Base-by-base conservation (phyloP, 768 basidiomycete genomes). In the Xerocomellus chrysenteron region DNA sequence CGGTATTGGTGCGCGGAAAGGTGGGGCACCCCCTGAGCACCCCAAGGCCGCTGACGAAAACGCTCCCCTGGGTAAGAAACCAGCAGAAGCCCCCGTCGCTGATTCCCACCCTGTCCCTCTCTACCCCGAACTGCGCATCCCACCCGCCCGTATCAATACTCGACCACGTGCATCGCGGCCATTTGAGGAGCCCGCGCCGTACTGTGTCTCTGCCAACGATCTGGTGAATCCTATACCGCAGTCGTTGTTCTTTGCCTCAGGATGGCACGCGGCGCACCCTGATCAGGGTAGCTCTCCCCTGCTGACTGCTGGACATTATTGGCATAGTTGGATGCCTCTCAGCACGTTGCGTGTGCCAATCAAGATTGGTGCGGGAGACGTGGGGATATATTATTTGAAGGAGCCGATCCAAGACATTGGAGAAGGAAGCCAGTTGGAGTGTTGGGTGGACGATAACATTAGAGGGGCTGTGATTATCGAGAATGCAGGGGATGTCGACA, bases 381-480 rank as follows among this genome's bases (percentile, higher is more conserved):
- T 99, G 40, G 94, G 90, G 37, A 79, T 99, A 10, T 98, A 98
- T 74, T 97, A 86, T 73, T 57, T 98, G 33, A 82, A 82, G 69
- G 92, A 94, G 58, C 87, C 92, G 12, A 74, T 78, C 47, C 66
- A 65, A 26, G 69, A 75, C 17, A 77, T 84, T 36, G 85, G 82
- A 6, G 76, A 82, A 57, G 88, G 91, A 33, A 86, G 86, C 63
- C 79, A 82, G 50, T 78, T 95, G 4, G 84, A 90, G 65, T 98
- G 97, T 70, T 98, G 96, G 96, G 97, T 99, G 33, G 97, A 99
- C 71, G 95, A 99, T 71, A 99, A 99, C 68, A 83, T 86, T 60
- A 73, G 65, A 0, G 96, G 97, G 5, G 87, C 85, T 30, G 83
- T 83, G 57, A 79, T 85, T 41, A 78, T 98, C 55, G 83, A 86